These are phyloP conservation scores for Colletotrichum sp. DNA, from an alignment of 2,329 filamentous ascomycete genomes.

Conservation along the genomic window DNA sequence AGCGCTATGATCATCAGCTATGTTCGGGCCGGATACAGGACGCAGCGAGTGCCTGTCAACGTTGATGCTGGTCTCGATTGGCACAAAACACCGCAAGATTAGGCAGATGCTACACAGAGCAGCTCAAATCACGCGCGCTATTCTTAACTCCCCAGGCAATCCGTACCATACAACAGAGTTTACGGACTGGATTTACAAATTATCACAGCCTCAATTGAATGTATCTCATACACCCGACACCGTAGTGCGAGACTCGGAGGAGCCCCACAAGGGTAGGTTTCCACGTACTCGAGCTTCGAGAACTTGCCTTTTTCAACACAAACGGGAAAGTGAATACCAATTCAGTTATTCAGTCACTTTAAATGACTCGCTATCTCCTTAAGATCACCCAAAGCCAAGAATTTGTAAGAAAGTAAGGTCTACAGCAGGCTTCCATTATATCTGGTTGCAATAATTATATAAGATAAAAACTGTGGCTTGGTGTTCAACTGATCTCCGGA, in stretches of 20 bases:
- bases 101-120: no score
- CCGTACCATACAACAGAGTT: not conserved
- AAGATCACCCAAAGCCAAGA: rapidly evolving
- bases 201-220: not conserved
- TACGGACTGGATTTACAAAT: not conserved
- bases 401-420: no score
- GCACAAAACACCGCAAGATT: no score
- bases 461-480: no score
- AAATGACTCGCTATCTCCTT: not conserved
- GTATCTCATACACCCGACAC: not conserved
- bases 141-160: not conserved
- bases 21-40: no score
- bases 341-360: no score
- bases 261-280: not conserved
- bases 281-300: not conserved
- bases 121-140: not conserved
- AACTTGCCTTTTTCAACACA: not conserved
- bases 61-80: no score
- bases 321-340: not conserved
- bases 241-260: not conserved
- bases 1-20: no score
- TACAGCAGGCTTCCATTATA: no score
- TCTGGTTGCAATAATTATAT: no score
- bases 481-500: no score
- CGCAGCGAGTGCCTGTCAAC: no score